Evolutionary conservation across 192 early-diverging fungal genomes (phyloP), one percentile per base, ranked within the genome.

Genomic region (Phlyctochytrium arcticum): DNA sequence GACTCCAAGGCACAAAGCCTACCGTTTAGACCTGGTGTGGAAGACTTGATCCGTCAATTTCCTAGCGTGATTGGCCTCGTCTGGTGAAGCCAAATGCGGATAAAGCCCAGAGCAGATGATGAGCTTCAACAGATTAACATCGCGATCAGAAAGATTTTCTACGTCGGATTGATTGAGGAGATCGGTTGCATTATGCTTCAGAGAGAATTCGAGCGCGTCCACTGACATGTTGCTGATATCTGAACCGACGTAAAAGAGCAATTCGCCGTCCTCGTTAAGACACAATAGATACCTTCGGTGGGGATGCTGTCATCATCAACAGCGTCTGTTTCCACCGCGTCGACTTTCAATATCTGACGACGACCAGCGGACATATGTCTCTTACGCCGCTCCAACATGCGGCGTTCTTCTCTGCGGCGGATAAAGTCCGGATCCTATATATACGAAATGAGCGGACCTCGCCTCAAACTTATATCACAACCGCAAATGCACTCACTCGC

Each of bases 91-190:
- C 35, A 88, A 46, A 66, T 88, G 75, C 2, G 87, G 87, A 57
- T 89, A 88, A 15, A 88, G 61, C 6, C 87, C 80, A 8, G 80
- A 85, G 47, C 81, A 86, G 29, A 85, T 42, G 12, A 88, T 76
- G 0, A 88, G 60, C 60, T 87, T 85, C 31, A 88, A 35, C n/a
- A 88, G 36, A 46, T 69, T 73, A 5, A 83, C 63, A 34, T 86
- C 75, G 5, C 74, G 60, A 3, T 63, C 61, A 6, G 70, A 34
- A 0, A 77, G 57, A 30, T 57, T 62, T 8, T 64, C 72, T 8
- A 72, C 67, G 31, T 75, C 72, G 3, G 81, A 74, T 33, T 74
- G 62, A 4, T 46, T 57, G 8, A 77, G 57, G 19, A 88, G 57
- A 10, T 48, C 42, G 3, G 57, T 44, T 5, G 83, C 62, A 67